These are phyloP conservation scores for Moringa oleifera DNA, from an alignment of 345 rosid genomes.

Conservation along the genomic window DNA sequence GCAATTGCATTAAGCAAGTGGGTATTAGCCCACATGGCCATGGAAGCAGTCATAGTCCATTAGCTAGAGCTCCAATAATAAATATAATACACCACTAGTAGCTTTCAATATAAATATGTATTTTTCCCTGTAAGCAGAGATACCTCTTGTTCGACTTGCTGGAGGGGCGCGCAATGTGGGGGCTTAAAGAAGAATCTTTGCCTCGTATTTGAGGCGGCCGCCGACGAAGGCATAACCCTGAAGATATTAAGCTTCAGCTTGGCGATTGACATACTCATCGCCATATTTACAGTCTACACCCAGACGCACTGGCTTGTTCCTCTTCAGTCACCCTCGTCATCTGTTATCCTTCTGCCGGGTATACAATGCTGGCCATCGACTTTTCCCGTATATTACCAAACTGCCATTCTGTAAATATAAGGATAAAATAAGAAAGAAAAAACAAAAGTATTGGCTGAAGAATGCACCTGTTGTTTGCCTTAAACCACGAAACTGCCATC, in stretches of 20 bases:
- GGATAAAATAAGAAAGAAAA: too few species aligned
- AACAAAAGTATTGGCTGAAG: neutral
- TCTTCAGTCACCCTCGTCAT: neutral
- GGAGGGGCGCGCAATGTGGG: slow-evolving; percentile 33
- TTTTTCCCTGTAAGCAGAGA: neutral
- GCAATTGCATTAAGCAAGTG: neutral
- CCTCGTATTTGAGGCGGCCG: slow-evolving; percentile 3
- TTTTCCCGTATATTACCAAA: neutral
- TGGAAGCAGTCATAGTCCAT: neutral
- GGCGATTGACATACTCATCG: slow-evolving; percentile 10
- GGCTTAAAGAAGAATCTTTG: slow-evolving; percentile 23
- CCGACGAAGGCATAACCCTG: slow-evolving; percentile 3
- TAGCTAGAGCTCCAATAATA: neutral
- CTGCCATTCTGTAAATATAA: slow-evolving; percentile 1
- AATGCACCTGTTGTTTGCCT: neutral
- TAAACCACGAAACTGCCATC: neutral
- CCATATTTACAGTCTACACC: slow-evolving; percentile 3
- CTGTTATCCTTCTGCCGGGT: neutral
- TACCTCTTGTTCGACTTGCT: slow-evolving; percentile 35
- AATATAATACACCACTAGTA: neutral
- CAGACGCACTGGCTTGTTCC: neutral
- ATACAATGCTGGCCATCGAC: too few species aligned
- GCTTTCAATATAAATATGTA: neutral
- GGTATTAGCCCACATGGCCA: neutral
- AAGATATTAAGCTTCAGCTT: slow-evolving; percentile 7